These are phyloP conservation scores for Amphibolis antarctica DNA, from an alignment of 106 monocot genomes.

Conservation along the genomic window DNA sequence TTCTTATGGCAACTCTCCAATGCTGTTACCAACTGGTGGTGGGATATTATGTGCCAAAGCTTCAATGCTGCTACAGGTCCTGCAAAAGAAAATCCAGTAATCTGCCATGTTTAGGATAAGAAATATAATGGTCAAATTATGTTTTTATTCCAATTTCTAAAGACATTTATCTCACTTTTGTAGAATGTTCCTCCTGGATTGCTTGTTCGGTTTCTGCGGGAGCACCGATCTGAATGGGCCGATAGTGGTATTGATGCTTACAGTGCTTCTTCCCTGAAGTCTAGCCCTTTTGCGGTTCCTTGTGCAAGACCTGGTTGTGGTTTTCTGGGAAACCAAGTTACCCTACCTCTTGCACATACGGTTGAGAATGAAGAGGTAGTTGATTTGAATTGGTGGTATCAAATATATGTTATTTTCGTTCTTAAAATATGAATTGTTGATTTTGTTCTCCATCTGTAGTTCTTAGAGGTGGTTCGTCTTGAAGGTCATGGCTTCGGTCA, in stretches of 20 bases:
- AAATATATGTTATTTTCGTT: too few species aligned
- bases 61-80: slow-evolving; percentile 92
- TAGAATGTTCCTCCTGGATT: slow-evolving; percentile 75
- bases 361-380: slow-evolving; percentile 84
- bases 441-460: too few species aligned
- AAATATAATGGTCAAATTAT: too few species aligned
- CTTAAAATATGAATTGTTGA: too few species aligned
- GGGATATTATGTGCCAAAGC: slow-evolving; percentile 92
- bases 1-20: slow-evolving; percentile 17
- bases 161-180: too few species aligned
- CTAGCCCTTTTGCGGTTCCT: slow-evolving; percentile 37
- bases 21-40: slow-evolving; percentile 23
- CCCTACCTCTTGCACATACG: slow-evolving; percentile 78
- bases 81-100: too few species aligned
- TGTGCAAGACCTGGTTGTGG: slow-evolving; percentile 32
- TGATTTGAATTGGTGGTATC: too few species aligned
- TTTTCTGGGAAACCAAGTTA: slow-evolving; percentile 75
- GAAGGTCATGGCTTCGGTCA: too few species aligned
- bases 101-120: too few species aligned
- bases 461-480: too few species aligned
- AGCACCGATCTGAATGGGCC: slow-evolving; percentile 94
- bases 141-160: too few species aligned
- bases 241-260: slow-evolving; percentile 79
- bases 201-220: slow-evolving; percentile 72
- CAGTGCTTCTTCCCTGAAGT: slow-evolving; percentile 50